These are phyloP conservation scores for Dillenia suffruticosa DNA, from an alignment of 164 flowering plant species.

Conservation along the genomic window DNA sequence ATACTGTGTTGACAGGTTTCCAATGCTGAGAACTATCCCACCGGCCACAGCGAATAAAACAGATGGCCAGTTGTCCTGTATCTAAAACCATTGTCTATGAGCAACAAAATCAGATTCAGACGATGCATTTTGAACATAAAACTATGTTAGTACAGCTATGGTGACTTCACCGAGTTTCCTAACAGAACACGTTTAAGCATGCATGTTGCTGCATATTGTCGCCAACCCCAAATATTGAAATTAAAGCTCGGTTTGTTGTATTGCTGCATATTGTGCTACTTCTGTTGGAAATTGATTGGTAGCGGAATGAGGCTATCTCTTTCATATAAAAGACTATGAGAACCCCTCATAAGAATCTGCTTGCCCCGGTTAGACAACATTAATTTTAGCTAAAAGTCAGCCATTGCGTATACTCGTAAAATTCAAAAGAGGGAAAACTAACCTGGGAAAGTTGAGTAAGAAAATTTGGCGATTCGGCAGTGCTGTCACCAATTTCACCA, in stretches of 20 bases:
- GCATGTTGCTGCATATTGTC: too few species aligned
- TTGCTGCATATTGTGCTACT: too few species aligned
- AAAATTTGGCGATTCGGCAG: slow-evolving; percentile 55
- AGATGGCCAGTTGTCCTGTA: slow-evolving; percentile 80
- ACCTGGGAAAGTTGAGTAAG: slow-evolving; percentile 68
- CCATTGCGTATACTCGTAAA: too few species aligned
- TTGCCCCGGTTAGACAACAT: too few species aligned
- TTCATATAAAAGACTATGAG: too few species aligned
- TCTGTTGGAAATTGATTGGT: too few species aligned
- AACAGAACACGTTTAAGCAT: too few species aligned
- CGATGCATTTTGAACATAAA: neutral
- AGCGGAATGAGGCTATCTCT: neutral
- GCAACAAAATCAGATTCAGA: slow-evolving; percentile 4
- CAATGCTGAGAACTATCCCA: slow-evolving; percentile 72
- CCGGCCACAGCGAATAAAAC: slow-evolving; percentile 83
- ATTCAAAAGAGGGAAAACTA: slow-evolving; percentile 3
- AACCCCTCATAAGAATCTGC: too few species aligned
- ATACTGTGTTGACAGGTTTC: slow-evolving; percentile 75
- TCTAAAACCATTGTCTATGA: slow-evolving; percentile 4
- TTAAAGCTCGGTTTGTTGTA: too few species aligned
- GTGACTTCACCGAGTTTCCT: neutral
- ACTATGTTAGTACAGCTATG: neutral
- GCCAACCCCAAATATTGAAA: too few species aligned
- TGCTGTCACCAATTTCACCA: slow-evolving; percentile 66
- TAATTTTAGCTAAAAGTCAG: too few species aligned